Percentiles rank a stretch among this genome's conserved stretches.
These are phyloP conservation scores for Bonnemaisonia californica DNA, from an alignment of 31 red algal genomes.

Conservation along the genomic window DNA sequence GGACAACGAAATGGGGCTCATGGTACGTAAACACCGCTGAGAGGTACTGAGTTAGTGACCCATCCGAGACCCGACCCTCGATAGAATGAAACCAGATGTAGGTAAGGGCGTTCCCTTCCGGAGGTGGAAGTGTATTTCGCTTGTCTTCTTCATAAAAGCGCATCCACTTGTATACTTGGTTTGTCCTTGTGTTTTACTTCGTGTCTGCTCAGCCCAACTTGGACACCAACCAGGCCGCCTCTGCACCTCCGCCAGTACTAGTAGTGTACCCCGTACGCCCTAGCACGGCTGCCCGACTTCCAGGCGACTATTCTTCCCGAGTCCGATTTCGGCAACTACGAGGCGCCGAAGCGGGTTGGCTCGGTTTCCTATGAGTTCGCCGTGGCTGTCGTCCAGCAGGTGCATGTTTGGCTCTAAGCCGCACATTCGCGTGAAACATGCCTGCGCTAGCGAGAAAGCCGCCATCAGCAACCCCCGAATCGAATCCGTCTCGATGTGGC, in stretches of 20 bases:
- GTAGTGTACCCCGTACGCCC: background rate
- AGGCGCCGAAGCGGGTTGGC: conserved; percentile 12
- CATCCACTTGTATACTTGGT: too few relatives aligned
- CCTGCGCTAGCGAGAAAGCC: conserved; percentile 28
- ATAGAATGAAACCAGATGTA: too few relatives aligned
- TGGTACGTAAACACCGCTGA: too few relatives aligned
- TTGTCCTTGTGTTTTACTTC: too few relatives aligned
- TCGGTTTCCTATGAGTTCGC: background rate
- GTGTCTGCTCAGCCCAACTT: too few relatives aligned
- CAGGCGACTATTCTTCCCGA: background rate
- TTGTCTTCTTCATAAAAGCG: too few relatives aligned
- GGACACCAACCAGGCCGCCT: conserved; percentile 4
- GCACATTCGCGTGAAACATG: conserved; percentile 24
- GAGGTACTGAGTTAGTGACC: too few relatives aligned
- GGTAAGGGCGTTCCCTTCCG: too few relatives aligned
- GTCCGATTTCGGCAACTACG: conserved; percentile 3
- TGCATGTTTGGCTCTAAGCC: conserved; percentile 8
- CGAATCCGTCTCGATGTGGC: conserved; percentile 28
- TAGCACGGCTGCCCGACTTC: background rate
- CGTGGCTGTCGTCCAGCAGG: background rate
- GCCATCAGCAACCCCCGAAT: background rate
- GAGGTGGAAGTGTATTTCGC: too few relatives aligned
- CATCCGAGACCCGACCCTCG: too few relatives aligned
- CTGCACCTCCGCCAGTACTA: background rate
- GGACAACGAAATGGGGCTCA: too few relatives aligned